These are phyloP conservation scores for Yarrowia osloensis DNA, from an alignment of 805 yeast genomes.

Conservation along the genomic window DNA sequence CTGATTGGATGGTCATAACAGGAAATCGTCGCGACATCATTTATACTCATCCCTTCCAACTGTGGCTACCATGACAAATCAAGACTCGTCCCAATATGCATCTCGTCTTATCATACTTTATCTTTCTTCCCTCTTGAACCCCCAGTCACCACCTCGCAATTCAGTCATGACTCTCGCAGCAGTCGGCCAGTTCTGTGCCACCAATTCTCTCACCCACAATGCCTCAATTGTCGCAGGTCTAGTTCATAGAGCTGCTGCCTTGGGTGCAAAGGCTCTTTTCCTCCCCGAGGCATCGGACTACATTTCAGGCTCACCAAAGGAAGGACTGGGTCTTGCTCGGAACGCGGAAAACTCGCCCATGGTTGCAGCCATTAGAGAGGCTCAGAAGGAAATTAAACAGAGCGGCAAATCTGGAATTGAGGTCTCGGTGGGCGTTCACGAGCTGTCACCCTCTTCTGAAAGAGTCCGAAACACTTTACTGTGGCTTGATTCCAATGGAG, in stretches of 20 bases:
- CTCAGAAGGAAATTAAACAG: slow-evolving; percentile 48
- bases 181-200: slow-evolving; percentile 83
- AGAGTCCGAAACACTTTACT: slow-evolving; percentile 71
- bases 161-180: slow-evolving; percentile 61
- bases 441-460: slow-evolving; percentile 53
- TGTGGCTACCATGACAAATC: slow-evolving; percentile 1
- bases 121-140: background rate
- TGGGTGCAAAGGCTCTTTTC: slow-evolving; percentile 68
- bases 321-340: slow-evolving; percentile 62
- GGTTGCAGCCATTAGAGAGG: slow-evolving; percentile 44
- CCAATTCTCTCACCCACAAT: slow-evolving; percentile 61
- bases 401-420: slow-evolving; percentile 49
- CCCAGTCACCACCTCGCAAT: background rate
- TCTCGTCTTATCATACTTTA: slow-evolving; percentile 7
- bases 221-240: slow-evolving; percentile 59
- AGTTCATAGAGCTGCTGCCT: slow-evolving; percentile 61
- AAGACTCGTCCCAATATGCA: background rate
- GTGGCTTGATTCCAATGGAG: slow-evolving; percentile 69
- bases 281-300: slow-evolving; percentile 95
- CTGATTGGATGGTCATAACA: too few species aligned
- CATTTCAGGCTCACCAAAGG: slow-evolving; percentile 66
- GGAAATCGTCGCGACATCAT: too few species aligned
- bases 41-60: too few species aligned
- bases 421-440: slow-evolving; percentile 88
- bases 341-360: slow-evolving; percentile 44